A percentile compares a stretch with the other conserved stretches of the same genome.
Evolutionary conservation across 148 eudicot species (phyloP).

Genomic region (Rhododendron vialii): DNA sequence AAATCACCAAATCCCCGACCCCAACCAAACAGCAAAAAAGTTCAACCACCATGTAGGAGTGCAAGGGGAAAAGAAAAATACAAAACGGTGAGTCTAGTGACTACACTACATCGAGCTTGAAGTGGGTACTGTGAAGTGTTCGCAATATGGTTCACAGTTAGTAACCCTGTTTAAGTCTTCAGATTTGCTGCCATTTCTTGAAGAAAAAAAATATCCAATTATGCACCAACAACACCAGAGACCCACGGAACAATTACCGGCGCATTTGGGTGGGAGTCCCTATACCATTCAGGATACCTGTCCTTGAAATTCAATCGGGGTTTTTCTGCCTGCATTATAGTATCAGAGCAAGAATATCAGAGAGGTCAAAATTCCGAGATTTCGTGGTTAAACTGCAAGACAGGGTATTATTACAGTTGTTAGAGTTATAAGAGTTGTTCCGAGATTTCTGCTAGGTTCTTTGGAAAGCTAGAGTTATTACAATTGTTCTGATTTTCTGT

Average conservation of each 20-base stretch:
- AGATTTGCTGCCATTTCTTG: conserved; percentile 8
- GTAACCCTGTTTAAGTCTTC: conserved; percentile 1
- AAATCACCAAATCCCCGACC: background rate
- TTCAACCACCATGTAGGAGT: background rate
- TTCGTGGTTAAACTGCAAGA: background rate
- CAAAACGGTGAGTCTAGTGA: background rate
- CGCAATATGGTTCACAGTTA: background rate
- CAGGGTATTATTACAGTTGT: background rate
- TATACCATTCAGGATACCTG: conserved; percentile 63
- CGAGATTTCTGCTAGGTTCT: background rate
- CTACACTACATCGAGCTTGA: background rate
- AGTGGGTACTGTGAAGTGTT: background rate
- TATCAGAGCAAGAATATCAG: background rate
- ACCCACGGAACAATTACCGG: conserved; percentile 90
- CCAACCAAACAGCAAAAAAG: background rate
- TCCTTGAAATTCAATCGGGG: conserved; percentile 75
- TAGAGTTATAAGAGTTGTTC: background rate
- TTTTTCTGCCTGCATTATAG: conserved; percentile 61
- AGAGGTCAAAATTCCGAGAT: background rate
- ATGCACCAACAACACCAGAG: conserved; percentile 58
- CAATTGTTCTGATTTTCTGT: background rate
- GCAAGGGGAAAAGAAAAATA: background rate
- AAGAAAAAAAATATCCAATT: conserved; percentile 2
- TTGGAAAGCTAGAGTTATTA: background rate
- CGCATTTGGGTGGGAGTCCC: conserved; percentile 64